A percentile compares a stretch with the other conserved stretches of the same genome.
Evolutionary conservation across 2,329 filamentous ascomycete species (phyloP).

Genomic region (Colletotrichum lupini): DNA sequence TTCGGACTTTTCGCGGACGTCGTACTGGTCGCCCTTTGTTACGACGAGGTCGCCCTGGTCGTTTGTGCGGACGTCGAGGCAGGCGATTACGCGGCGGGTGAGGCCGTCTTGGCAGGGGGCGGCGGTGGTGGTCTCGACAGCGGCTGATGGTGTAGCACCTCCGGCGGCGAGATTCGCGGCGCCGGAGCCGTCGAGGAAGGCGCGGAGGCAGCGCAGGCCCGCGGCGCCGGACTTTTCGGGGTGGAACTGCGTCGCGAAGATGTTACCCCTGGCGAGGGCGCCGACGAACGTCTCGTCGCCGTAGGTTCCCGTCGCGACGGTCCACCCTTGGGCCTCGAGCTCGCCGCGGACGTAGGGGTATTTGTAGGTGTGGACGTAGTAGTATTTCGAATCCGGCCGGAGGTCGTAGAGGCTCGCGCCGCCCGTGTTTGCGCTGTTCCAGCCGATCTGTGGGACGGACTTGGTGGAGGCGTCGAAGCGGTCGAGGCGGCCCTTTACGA

Average conservation of each 20-base stretch:
- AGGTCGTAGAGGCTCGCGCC: constrained; percentile 78
- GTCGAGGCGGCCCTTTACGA: constrained; percentile 77
- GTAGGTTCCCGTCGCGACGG: constrained; percentile 90
- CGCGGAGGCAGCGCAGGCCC: constrained; percentile 83
- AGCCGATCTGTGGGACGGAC: constrained; percentile 98
- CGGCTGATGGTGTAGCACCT: constrained; percentile 2
- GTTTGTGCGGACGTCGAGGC: constrained; percentile 94
- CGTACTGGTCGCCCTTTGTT: constrained; percentile 98
- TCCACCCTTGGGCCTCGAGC: constrained; percentile 87
- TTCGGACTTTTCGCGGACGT: constrained; percentile 87
- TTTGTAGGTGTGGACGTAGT: constrained; percentile 97
- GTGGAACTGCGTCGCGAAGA: constrained; percentile 96
- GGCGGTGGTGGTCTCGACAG: constrained; percentile 36
- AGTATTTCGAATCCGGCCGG: constrained; percentile 88
- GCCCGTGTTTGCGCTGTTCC: constrained; percentile 86
- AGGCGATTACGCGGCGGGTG: constrained; percentile 94
- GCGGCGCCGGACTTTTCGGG: constrained; percentile 96
- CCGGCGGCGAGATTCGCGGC: constrained; percentile 58
- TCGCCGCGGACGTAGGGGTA: constrained; percentile 78
- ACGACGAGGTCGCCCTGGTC: constrained; percentile 95
- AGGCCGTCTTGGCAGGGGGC: constrained; percentile 69
- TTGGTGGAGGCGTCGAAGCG: constrained; percentile 84
- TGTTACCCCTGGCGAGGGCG: constrained; percentile 84
- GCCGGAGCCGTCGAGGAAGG: constrained; percentile 83
- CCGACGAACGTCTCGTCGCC: constrained; percentile 91